Conservation (phyloP, 768 basidiomycete species). For the Mycena leptocephala region DNA sequence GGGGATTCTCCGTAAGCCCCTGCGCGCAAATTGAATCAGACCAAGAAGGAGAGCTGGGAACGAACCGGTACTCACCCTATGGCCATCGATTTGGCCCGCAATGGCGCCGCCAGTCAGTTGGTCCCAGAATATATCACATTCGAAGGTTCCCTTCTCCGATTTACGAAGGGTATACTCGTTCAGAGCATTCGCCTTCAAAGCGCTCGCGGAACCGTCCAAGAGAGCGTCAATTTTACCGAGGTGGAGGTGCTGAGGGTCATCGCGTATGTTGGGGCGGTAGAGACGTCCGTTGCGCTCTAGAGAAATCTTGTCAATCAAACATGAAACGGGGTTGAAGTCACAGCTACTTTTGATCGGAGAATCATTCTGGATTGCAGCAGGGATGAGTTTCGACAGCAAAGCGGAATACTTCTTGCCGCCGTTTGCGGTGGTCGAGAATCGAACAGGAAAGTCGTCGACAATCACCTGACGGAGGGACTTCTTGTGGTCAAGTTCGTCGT, state of each 20-base stretch:
- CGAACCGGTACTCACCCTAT: not conserved
- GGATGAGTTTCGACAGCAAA: not conserved
- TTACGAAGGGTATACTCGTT: not conserved
- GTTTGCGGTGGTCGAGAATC: not conserved
- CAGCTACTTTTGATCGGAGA: not conserved
- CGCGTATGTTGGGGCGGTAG: conserved; percentile 13
- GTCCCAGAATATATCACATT: not conserved
- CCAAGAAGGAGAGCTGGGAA: too few relatives aligned
- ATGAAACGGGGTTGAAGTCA: not conserved
- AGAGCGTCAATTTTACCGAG: not conserved
- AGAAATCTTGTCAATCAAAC: not conserved
- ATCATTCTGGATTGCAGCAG: not conserved
- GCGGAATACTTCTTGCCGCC: not conserved
- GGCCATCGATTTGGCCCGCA: not conserved
- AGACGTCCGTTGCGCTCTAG: conserved; percentile 1
- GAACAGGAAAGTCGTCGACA: not conserved
- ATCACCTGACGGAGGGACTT: not conserved
- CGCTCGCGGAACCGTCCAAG: not conserved
- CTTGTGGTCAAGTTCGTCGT: not conserved
- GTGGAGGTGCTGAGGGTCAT: not conserved
- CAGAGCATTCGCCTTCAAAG: not conserved
- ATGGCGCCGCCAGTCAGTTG: too few relatives aligned
- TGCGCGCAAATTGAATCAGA: too few relatives aligned
- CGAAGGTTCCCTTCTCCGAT: not conserved
- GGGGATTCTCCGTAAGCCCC: too few relatives aligned